Conservation (phyloP, 2,329 filamentous ascomycete species). For the Xylaria sp. region DNA sequence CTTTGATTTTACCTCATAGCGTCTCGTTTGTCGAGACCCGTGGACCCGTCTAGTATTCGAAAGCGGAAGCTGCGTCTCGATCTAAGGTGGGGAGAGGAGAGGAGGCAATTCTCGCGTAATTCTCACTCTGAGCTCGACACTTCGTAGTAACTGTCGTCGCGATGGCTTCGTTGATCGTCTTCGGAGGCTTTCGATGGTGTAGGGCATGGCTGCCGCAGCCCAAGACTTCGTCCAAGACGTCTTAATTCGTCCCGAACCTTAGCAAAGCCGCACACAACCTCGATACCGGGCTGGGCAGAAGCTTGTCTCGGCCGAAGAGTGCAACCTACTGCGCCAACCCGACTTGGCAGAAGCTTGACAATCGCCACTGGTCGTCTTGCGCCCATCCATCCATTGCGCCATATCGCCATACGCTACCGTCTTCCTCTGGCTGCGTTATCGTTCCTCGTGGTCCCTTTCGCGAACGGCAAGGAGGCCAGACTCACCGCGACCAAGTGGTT, state of each 20-base stretch:
- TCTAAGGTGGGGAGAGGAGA: conserved; percentile 7
- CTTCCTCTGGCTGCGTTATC: background rate
- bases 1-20: conserved; percentile 1
- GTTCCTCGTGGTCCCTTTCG: background rate
- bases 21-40: conserved; percentile 6
- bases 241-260: background rate
- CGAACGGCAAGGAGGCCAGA: background rate
- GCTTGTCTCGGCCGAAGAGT: conserved; percentile 25
- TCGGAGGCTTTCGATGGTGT: background rate
- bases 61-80: conserved; percentile 30
- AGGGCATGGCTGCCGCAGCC: background rate
- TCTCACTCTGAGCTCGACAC: background rate
- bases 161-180: conserved; percentile 1
- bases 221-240: background rate
- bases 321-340: conserved; percentile 24
- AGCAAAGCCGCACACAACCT: background rate
- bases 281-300: conserved; percentile 16
- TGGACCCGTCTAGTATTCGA: too few species aligned
- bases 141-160: background rate
- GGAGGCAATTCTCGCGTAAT: background rate
- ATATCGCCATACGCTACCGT: background rate
- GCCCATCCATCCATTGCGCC: too few species aligned
- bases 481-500: background rate
- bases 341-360: conserved; percentile 38
- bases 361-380: conserved; percentile 19